Base-by-base conservation (phyloP, 192 early-diverging fungal species). In the Umbelopsis ramanniana region DNA sequence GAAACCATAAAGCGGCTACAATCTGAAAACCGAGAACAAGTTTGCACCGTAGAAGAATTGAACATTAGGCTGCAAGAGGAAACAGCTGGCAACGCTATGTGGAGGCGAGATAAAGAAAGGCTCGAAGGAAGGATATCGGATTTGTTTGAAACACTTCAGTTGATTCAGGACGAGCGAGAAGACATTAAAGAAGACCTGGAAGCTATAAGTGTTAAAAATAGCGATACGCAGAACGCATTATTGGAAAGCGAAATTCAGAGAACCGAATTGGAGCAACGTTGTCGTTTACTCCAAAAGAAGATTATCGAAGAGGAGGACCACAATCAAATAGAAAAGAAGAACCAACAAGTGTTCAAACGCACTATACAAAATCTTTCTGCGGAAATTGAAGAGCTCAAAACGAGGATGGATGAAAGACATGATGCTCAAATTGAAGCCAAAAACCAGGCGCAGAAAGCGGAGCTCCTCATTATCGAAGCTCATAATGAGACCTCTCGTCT, bases 391-490 rank as follows among this genome's bases (percentile, higher is more conserved):
- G 57, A 63, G n/a, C 29, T 63, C 29, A 63, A 63, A 14, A 35
- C 14, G 4, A 6, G 26, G 17, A 29, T 63, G 57, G 57, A 63
- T 14, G 57, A 63, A n/a, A 15, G 29, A 37, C 57, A 63, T 63
- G 57, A 63, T 37, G 26, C 33, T 6, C 29, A 63, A 63, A 37
- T 63, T 35, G 57, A 63, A 37, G 33, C 57, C 11, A 35, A 63
- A 26, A 63, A 63, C 29, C 37, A 63, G 26, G 57, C 57, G 3
- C 57, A 63, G 19, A 63, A 37, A 63, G 57, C 57, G 17, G 57
- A 63, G 19, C 12, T 63, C 19, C 33, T 63, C 29, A 29, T 63
- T 15, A 37, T 63, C 11, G 57, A 63, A 37, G 57, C 57, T 14
- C 57, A 63, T 15, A 63, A 63, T 26, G 57, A 63, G 33, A 63